These are phyloP conservation scores for Schizophyllum commune DNA, from an alignment of 1,284 basidiomycete species.

Conservation along the genomic window DNA sequence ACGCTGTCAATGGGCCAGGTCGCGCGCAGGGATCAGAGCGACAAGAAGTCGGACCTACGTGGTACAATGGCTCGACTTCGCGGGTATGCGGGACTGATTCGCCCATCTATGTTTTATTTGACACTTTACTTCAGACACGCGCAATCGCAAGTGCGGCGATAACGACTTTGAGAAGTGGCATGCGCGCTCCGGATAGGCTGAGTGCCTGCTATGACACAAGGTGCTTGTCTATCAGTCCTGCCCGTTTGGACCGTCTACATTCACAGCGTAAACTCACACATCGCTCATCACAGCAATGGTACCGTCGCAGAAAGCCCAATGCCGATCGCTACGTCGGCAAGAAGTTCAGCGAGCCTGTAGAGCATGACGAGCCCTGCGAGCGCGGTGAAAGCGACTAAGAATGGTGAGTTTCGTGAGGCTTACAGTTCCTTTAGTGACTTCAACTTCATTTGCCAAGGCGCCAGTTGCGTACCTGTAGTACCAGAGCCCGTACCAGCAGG, in stretches of 20 bases:
- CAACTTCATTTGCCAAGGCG: slow-evolving; percentile 72
- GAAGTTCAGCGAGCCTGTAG: slow-evolving; percentile 82
- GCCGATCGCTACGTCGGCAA: slow-evolving; percentile 88
- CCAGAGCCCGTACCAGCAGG: slow-evolving; percentile 79
- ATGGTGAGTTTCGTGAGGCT: slow-evolving; percentile 67
- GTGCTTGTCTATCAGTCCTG: slow-evolving; percentile 41
- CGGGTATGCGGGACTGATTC: slow-evolving; percentile 30
- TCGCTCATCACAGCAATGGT: too few species aligned
- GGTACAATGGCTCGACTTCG: slow-evolving; percentile 82
- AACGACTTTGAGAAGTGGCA: slow-evolving; percentile 88
- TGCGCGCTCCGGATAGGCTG: slow-evolving; percentile 55
- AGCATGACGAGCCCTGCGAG: slow-evolving; percentile 75
- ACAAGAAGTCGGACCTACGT: slow-evolving; percentile 54
- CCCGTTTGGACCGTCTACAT: too few species aligned
- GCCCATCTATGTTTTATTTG: slow-evolving; percentile 65
- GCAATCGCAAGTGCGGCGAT: slow-evolving; percentile 64
- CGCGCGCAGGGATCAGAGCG: slow-evolving; percentile 52
- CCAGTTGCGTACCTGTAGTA: slow-evolving; percentile 73
- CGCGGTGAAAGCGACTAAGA: slow-evolving; percentile 90
- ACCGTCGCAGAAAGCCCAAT: slow-evolving; percentile 75
- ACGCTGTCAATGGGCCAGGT: slow-evolving; percentile 38
- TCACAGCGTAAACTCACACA: too few species aligned
- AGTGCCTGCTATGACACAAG: slow-evolving; percentile 95
- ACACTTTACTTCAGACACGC: too few species aligned
- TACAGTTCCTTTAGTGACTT: slow-evolving; percentile 80